Base-by-base conservation (phyloP, 495 filamentous ascomycete genomes). In the Aspergillus indologenus region DNA sequence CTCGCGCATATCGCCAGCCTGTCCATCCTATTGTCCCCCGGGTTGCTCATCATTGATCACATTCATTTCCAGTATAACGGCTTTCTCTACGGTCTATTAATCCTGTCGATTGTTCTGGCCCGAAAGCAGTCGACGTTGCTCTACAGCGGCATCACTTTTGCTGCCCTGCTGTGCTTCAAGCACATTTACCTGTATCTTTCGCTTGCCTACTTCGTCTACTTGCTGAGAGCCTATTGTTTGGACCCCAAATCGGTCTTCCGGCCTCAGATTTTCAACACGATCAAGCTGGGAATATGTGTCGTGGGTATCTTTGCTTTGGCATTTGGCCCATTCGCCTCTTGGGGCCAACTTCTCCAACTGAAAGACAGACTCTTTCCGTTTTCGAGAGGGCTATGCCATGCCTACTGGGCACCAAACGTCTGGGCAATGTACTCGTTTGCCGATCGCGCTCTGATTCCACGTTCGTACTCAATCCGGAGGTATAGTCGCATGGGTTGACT, bases 41-140 rank as follows among this genome's bases (percentile, higher is more conserved):
- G 93, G 26, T 83, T 98, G 12, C 79, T 98, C 48, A 96, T 98
- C 66, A 97, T 98, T 71, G 94, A 98, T 67, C 94, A 98, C 69
- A 95, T 98, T 61, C 94, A 98, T 70, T 98, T 98, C 74, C 94
- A 98, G 75, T 98, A 98, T 78, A 98, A 98, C 73, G 94, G 94
- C 53, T 92, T 92, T 74, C 82, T 98, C 68, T 98, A 96, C 66
- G 94, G 94, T 17, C 75, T 98, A 34, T 73, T 98, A 43, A 82
- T 97, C 21, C 75, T 92, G 31, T 97, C 93, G 0, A 78, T 98
- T 24, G 88, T 95, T 0, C 71, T 92, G 56, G 90, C 90, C 2
- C 86, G 90, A 42, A 86, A 88, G 54, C 84, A 82, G 60, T 90
- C 90, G 4, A 90, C 87, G 0, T 77, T 92, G 14, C 85, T 98